Conservation (phyloP, 2,329 filamentous ascomycete species). For the Fusarium subglutinans region DNA sequence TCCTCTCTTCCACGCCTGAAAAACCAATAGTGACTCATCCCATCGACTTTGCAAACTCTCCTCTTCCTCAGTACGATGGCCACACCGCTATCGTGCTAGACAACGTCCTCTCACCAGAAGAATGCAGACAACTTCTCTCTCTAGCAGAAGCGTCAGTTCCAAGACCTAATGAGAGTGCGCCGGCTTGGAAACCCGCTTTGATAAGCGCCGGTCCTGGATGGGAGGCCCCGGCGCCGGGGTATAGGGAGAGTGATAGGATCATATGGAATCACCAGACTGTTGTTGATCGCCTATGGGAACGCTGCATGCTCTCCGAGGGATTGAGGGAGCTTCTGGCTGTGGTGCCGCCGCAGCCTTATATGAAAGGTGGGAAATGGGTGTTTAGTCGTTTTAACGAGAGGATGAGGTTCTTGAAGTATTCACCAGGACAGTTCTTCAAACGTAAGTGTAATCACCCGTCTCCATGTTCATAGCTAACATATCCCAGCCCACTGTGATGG, state of each 20-base stretch:
- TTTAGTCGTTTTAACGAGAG: slow-evolving; percentile 72
- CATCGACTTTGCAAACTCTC: slow-evolving; percentile 62
- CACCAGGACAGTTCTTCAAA: slow-evolving; percentile 76
- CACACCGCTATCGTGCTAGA: slow-evolving; percentile 69
- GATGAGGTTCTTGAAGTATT: slow-evolving; percentile 80
- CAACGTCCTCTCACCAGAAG: slow-evolving; percentile 61
- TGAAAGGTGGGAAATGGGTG: slow-evolving; percentile 48
- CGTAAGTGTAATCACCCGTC: slow-evolving; percentile 44
- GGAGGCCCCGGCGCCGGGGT: slow-evolving; percentile 63
- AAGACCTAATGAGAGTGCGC: slow-evolving; percentile 28
- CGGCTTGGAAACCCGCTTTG: slow-evolving; percentile 73
- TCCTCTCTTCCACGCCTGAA: slow-evolving; percentile 54
- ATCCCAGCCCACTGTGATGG: slow-evolving; percentile 72
- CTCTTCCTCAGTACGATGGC: slow-evolving; percentile 61
- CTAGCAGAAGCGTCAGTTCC: slow-evolving; percentile 63
- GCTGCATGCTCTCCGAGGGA: slow-evolving; percentile 59
- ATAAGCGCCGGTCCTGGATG: slow-evolving; percentile 71
- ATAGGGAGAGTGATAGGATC: slow-evolving; percentile 78
- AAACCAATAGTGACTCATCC: slow-evolving; percentile 52
- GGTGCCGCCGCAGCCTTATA: slow-evolving; percentile 43
- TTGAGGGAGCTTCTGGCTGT: slow-evolving; percentile 52
- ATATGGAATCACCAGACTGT: slow-evolving; percentile 75
- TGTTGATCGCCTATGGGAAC: slow-evolving; percentile 69
- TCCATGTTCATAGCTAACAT: neutral
- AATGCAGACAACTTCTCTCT: slow-evolving; percentile 66